Conservation (phyloP, 345 rosid species). For the Pugionium cornutum region DNA sequence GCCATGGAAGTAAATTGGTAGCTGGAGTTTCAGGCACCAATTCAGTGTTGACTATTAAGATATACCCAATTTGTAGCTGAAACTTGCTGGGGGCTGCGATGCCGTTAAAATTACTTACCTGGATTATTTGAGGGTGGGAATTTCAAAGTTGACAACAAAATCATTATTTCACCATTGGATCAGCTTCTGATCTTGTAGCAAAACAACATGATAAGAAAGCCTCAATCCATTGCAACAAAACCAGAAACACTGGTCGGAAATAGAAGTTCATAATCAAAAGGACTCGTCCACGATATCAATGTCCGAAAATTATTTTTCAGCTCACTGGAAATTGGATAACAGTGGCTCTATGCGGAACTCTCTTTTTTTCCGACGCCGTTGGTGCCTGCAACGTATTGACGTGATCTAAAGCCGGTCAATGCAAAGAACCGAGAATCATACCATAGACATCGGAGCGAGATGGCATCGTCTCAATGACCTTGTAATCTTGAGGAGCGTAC, state of each 20-base stretch:
- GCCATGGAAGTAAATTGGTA: neutral
- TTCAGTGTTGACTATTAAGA: neutral
- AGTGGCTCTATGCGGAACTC: conserved; percentile 40
- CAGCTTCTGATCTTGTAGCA: conserved; percentile 2
- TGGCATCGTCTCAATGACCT: conserved; percentile 76
- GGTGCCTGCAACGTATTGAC: conserved; percentile 85
- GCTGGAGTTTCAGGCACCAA: neutral
- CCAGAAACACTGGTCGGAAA: conserved; percentile 19
- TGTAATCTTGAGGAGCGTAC: conserved; percentile 76
- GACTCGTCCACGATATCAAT: no score
- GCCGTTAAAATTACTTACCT: no score
- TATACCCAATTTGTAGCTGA: neutral
- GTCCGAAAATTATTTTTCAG: conserved; percentile 23
- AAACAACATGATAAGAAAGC: conserved; percentile 8
- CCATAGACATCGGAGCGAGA: conserved; percentile 72
- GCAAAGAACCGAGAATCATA: conserved; percentile 68
- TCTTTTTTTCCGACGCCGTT: conserved; percentile 30
- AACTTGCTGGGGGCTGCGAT: neutral
- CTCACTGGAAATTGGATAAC: conserved; percentile 22
- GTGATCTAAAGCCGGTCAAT: conserved; percentile 71
- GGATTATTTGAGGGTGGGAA: neutral
- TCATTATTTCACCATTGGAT: neutral
- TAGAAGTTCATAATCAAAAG: neutral
- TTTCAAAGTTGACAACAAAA: neutral
- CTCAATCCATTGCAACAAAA: conserved; percentile 17